Base-by-base conservation (phyloP, 2,329 filamentous ascomycete genomes). In the Exophiala calicioides region DNA sequence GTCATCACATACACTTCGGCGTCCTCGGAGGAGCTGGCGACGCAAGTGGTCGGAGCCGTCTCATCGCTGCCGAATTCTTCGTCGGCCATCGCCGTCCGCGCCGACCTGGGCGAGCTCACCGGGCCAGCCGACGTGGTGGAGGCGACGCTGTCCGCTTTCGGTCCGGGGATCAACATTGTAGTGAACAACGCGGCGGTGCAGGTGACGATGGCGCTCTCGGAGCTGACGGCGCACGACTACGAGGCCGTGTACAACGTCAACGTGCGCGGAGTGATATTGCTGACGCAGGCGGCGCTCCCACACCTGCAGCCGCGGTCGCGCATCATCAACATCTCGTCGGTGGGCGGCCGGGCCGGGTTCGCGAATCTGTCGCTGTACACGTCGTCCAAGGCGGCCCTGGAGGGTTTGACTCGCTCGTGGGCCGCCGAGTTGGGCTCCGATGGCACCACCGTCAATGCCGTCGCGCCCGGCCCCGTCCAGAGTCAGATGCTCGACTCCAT, bases 381-480 rank as follows among this genome's bases (percentile, higher is more conserved):
- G 35, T 73, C 76, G 0, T 77, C 73, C 3, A 84, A 84, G 59
- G 78, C 77, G 0, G 81, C 79, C 4, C 60, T 84, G 12, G 80
- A 85, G 60, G 78, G 74, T 0, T 61, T 84, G 44, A 84, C 81
- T 7, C 68, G 80, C 5, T 74, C 69, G 33, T 79, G 79, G 73
- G 81, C 82, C 0, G 69, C 70, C 0, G 81, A 85, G 62, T 65
- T 84, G 6, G 80, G 80, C 0, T 59, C 51, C 3, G 64, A 72
- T 47, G 79, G 80, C 0, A 78, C 78, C 47, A 84, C 80, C 0
- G 80, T 82, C 19, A 85, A 85, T 54, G 70, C 73, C 0, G 75
- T 85, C 2, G 75, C 75, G 15, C 79, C 80, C 0, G 81, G 81
- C 0, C 79, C 81, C 0, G 76, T 81, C 4, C 64, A 76, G 62